phyloP scores from a whole-genome alignment of 164 flowering plant species.

The Vitis cinerea region DNA sequence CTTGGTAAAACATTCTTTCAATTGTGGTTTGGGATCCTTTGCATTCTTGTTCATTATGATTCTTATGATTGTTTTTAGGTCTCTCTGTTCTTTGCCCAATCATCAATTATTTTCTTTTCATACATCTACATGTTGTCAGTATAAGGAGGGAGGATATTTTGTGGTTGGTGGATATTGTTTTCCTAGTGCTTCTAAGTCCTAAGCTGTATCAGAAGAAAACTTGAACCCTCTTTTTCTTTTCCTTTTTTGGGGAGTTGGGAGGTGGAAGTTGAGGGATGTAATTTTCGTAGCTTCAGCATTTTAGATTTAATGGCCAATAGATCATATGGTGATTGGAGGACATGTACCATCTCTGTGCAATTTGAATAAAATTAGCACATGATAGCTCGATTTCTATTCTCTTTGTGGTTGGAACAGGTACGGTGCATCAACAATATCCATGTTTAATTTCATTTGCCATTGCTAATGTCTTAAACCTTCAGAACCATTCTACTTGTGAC shows the following conservation, averaged over 20 bases:
- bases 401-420: too few species aligned
- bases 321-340: conserved; percentile 38
- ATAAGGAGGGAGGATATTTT: conserved; percentile 31
- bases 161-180: conserved; percentile 26
- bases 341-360: conserved; percentile 36
- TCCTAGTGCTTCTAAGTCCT: conserved; percentile 15
- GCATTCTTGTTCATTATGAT: conserved; percentile 53
- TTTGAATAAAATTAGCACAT: conserved; percentile 34
- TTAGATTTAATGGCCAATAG: conserved; percentile 38
- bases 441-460: too few species aligned
- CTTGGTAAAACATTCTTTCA: conserved; percentile 31
- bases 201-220: conserved; percentile 26
- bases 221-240: conserved; percentile 16
- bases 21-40: conserved; percentile 32
- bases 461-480: background rate
- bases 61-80: conserved; percentile 48
- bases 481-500: background rate
- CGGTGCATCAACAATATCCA: too few species aligned
- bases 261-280: conserved; percentile 27
- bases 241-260: conserved; percentile 2
- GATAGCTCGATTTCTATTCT: conserved; percentile 6
- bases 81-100: conserved; percentile 21
- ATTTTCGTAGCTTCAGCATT: conserved; percentile 35
- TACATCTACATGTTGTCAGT: conserved; percentile 25
- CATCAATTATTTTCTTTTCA: conserved; percentile 16